A percentile compares a stretch with the other conserved stretches of the same genome.
phyloP scores from a whole-genome alignment of 2,329 filamentous ascomycete genomes.

The Diaporthe caulivora region DNA sequence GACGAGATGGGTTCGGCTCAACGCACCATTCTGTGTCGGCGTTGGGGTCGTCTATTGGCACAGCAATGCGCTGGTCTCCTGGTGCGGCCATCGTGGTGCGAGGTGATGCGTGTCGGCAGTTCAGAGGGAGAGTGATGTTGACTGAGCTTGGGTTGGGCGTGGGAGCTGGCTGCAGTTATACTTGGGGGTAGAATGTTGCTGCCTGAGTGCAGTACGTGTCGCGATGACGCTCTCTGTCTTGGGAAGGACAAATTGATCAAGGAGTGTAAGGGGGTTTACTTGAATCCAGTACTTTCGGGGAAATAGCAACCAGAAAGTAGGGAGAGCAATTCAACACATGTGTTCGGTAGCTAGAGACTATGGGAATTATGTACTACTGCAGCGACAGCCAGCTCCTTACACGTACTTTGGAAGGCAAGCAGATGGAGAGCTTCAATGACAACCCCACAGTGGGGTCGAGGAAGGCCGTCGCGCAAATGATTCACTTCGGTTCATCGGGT shows the following conservation, averaged over 20 bases:
- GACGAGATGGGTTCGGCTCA: conserved; percentile 14
- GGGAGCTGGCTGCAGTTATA: not conserved
- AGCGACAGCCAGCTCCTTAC: not conserved
- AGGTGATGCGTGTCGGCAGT: not conserved
- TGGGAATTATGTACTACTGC: not conserved
- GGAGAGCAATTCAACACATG: not conserved
- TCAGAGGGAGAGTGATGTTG: not conserved
- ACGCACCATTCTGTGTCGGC: conserved; percentile 95
- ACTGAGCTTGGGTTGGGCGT: not conserved
- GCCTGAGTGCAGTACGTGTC: not conserved
- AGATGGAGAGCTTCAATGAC: conserved; percentile 24
- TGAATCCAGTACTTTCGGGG: not conserved
- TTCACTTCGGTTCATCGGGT: conserved; percentile 13
- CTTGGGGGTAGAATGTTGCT: not conserved
- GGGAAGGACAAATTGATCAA: not conserved
- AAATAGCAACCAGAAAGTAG: too few species aligned
- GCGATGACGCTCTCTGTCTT: not conserved
- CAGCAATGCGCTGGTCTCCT: conserved; percentile 74
- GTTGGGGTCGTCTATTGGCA: conserved; percentile 94
- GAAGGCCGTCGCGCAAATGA: conserved; percentile 13
- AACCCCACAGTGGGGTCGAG: conserved; percentile 27
- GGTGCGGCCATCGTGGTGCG: conserved; percentile 68
- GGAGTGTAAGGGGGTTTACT: not conserved
- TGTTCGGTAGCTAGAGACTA: not conserved
- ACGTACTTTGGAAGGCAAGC: not conserved